Percentiles rank a stretch among this genome's conserved stretches.
Conservation (phyloP, 2,329 filamentous ascomycete genomes). For the Canariomyces notabilis region DNA sequence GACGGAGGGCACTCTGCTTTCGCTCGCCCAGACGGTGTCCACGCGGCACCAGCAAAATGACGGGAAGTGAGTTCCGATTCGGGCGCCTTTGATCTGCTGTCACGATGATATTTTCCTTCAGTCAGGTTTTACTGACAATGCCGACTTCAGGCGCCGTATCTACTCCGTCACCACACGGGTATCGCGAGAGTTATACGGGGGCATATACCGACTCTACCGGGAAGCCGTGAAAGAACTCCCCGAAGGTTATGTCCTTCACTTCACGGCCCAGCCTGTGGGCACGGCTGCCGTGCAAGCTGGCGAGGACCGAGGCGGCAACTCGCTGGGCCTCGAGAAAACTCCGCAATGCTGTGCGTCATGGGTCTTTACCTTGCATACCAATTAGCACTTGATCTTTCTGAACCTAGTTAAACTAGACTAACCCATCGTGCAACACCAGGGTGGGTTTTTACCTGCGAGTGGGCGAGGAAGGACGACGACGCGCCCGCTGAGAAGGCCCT, state of each 20-base stretch:
- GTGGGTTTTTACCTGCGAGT: slow-evolving; percentile 2
- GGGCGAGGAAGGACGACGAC: background rate
- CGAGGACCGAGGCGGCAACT: background rate
- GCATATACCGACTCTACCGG: background rate
- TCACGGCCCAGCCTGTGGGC: background rate
- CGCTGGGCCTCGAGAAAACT: background rate
- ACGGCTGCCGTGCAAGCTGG: background rate
- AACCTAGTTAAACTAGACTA: too few species aligned
- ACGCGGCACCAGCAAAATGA: background rate
- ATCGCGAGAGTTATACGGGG: background rate
- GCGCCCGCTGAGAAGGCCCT: background rate
- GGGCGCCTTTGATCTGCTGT: too few species aligned
- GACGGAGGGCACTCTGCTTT: background rate
- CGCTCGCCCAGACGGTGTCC: background rate
- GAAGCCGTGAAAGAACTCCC: background rate
- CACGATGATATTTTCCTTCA: too few species aligned
- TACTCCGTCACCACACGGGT: background rate
- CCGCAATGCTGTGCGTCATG: background rate
- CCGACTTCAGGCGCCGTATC: background rate
- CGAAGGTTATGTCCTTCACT: background rate
- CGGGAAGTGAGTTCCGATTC: background rate
- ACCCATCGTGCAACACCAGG: background rate
- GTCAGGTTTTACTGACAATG: too few species aligned
- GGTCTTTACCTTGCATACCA: too few species aligned
- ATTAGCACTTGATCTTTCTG: too few species aligned